Evolutionary conservation across 257 asterid genomes (phyloP), one percentile per base, ranked within the genome.

Genomic region (Hygrophila difformis): DNA sequence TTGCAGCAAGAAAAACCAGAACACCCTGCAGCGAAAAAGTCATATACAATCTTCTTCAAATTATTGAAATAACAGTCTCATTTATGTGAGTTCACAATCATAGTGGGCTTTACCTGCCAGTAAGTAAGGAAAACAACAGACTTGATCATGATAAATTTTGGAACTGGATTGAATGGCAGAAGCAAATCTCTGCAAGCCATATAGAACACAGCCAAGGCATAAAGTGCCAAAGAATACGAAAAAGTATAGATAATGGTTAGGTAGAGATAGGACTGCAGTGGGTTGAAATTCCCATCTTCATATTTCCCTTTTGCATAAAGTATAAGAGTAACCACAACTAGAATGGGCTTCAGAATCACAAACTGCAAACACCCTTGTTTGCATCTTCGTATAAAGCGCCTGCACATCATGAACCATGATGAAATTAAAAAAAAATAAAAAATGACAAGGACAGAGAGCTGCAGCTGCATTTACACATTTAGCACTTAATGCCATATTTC

Each of bases 311-410:
- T 80, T 31, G 94, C 94, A 26, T 86, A 91, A 18, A 91, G 79
- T 60, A 91, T 61, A 65, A 86, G 52, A 33, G 99, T 91, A 47
- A 80, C 72, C 18, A 67, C 69, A 55, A 82, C 96, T 42, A 91
- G 72, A 41, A 78, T 57, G 50, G 99, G 99, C 69, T 91, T 91
- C 60, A 91, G 93, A 76, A 91, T 78, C 73, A 91, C 96, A 65
- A 91, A 91, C 70, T 91, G 99, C 79, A 91, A 60, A 71, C 95
- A 82, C 22, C 95, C 99, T 66, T 91, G 96, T 66, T 91, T 91
- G 76, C 94, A 91, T 60, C 93, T 78, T 71, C 96, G 75, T 61
- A 91, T 86, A 67, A 91, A 91, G 68, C 92, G 95, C 75, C 99
- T 86, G 93, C 82, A 72, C 35, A 49, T 45, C 39, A 48, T 38